phyloP scores from a whole-genome alignment of 2,329 filamentous ascomycete genomes.

The Fusarium hostae region DNA sequence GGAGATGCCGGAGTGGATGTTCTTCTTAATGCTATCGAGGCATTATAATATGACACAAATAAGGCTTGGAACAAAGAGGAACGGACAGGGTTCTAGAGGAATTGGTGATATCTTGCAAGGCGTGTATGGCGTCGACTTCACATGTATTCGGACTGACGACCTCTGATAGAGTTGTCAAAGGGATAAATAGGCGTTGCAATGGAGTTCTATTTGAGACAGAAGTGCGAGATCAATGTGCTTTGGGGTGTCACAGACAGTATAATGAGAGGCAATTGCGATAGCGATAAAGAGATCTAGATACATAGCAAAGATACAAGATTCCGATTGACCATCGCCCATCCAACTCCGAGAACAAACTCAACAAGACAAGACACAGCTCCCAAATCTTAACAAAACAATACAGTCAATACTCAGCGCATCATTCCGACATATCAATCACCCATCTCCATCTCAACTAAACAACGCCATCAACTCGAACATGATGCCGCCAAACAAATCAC shows the following conservation, averaged over 20 bases:
- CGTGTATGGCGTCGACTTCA: constrained; percentile 24
- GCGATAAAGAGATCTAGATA: background rate
- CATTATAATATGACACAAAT: constrained; percentile 54
- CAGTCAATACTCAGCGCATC: background rate
- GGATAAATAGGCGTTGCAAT: constrained; percentile 34
- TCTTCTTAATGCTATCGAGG: constrained; percentile 69
- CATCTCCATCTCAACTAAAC: background rate
- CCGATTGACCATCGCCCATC: background rate
- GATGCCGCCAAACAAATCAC: background rate
- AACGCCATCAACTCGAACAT: background rate
- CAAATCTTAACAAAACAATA: background rate
- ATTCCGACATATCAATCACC: background rate
- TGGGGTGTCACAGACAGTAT: background rate
- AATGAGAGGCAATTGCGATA: background rate
- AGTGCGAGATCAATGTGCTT: background rate
- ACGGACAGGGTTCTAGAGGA: background rate
- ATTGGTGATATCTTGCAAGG: constrained; percentile 15
- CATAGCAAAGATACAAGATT: background rate
- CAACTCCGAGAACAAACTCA: background rate
- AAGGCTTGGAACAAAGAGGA: background rate
- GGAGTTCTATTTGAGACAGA: constrained; percentile 5
- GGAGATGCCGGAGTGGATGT: constrained; percentile 66
- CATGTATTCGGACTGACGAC: constrained; percentile 15
- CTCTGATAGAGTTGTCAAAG: constrained; percentile 30
- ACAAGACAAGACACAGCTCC: background rate